Evolutionary conservation across 495 filamentous ascomycete species (phyloP), one percentile per base, ranked within the genome.

Genomic region (Parathielavia hyrcaniae): DNA sequence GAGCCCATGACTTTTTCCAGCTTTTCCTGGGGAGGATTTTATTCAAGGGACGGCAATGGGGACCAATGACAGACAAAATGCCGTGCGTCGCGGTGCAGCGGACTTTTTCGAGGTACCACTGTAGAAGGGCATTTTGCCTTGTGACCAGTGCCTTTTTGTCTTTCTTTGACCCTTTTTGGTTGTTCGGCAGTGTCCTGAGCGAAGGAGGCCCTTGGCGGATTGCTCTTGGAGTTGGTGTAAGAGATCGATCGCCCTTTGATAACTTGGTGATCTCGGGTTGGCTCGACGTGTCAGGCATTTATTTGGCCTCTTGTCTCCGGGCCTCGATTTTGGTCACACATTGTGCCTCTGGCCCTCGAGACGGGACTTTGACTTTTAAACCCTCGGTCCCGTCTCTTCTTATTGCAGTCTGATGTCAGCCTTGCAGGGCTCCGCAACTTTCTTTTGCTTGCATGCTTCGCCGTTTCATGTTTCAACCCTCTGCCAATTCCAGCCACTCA

Each of bases 401-500:
- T 36, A 14, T 44, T n/a, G 8, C 3, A 46, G 26, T 17, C 26
- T 48, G 6, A 48, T 14, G 2, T 35, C 26, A 30, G 11, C 11
- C 20, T 46, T 43, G 17, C 36, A 48, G 35, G 36, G 26, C 39
- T 52, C 50, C 23, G 14, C 46, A 50, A 12, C 0, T 19, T n/a
- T 43, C 38, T 45, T 11, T 14, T n/a, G n/a, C n/a, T 34, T 6
- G 36, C 20, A 43, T 32, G 26, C 34, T 41, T 50, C 45, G 26
- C 6, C 6, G 26, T 30, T 30, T 30, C 26, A 30, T 30, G 26
- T 30, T 30, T 30, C 26, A 6, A 50, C 5, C 36, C 45, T 5
- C 38, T 40, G 35, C 50, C 44, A 34, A 41, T 50, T 35, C 58
- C 19, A 17, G 45, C 44, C 46, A 36, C 50, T 53, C 49, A 20